Base-by-base conservation (phyloP, 2,329 filamentous ascomycete genomes). In the Claviceps sp. region DNA sequence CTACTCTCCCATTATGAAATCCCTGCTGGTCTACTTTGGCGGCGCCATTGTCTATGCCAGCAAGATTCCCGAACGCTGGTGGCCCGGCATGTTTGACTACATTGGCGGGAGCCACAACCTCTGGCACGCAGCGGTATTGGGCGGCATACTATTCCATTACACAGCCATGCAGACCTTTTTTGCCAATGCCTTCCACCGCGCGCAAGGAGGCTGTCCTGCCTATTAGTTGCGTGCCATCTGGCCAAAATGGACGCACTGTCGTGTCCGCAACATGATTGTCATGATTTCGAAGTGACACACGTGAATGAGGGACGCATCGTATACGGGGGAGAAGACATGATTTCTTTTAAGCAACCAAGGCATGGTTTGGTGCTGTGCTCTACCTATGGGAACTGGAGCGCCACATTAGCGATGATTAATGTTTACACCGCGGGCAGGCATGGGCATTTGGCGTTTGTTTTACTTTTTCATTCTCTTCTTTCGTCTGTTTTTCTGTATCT, bases 81-180 rank as follows among this genome's bases (percentile, higher is more conserved):
- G 77, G 59, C 93, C 93, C 0, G 93, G 93, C 48, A 80, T 85
- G 64, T 98, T 98, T 60, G 93, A 98, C 68, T 97, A 97, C 65
- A 77, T 94, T 42, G 93, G 93, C 40, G 90, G 88, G 45, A 94
- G 88, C 66, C 93, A 98, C 70, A 98, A 98, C 67, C 82, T 98
- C 53, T 98, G 93, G 93, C 93, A 98, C 68, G 70, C 95, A 37
- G 93, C 93, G 7, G 93, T 98, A 11, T 73, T 98, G 29, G 88
- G 90, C 16, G 93, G 93, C 11, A 98, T 98, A 53, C 68, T 97
- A n/a, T 97, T 95, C 66, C 93, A 98, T 68, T 98, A 97, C 69
- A 77, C 79, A 22, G 93, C 93, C 17, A 96, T 98, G 91, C 87
- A 96, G 67, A 80, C 89, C 52, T 93, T 98, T 68, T 98, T 98